Base-by-base conservation (phyloP, 768 basidiomycete genomes). In the Candolleomyces eurysporus region DNA sequence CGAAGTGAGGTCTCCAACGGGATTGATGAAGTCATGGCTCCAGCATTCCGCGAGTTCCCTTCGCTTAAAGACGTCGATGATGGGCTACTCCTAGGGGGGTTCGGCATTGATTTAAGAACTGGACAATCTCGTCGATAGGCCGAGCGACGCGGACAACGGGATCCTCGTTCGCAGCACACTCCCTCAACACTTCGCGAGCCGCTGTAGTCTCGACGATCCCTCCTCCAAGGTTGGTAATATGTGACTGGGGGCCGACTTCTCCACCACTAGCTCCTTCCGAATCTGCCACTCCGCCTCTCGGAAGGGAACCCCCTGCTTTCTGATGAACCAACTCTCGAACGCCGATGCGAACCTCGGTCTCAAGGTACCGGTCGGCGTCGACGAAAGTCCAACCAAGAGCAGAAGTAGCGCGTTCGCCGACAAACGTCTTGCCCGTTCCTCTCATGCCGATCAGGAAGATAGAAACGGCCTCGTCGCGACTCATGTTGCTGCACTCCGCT, bases 401-500 rank as follows among this genome's bases (percentile, higher is more conserved):
- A 8, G 80, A 72, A 0, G 92, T 88, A 16, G 92, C 95, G 36
- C 95, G 77, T 58, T 82, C 78, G 16, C 96, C 94, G 61, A 98
- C 83, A 74, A 88, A 89, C 1, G 92, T 93, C 78, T 99, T 98
- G 32, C 97, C 97, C 0, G 94, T 91, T 11, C 97, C 97, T 17
- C 96, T 91, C 97, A 99, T 98, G 30, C 97, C 95, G 63, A 94
- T 87, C 63, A 97, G 75, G 61, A 96, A 74, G 64, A 95, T 83
- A 5, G 89, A 87, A 17, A 85, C 81, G 5, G 78, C 75, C 11
- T 76, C 65, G 48, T 77, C 72, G 36, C 70, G 65, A 5, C n/a
- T n/a, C n/a, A n/a, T n/a, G n/a, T n/a, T 64, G 52, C 26, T 67
- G 64, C 0, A 75, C 72, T 26, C 77, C 78, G 63, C 78, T 83